Percentiles rank a stretch among this genome's conserved stretches.
Evolutionary conservation across 768 basidiomycete species (phyloP).

Genomic region (Gymnopilus junonius): DNA sequence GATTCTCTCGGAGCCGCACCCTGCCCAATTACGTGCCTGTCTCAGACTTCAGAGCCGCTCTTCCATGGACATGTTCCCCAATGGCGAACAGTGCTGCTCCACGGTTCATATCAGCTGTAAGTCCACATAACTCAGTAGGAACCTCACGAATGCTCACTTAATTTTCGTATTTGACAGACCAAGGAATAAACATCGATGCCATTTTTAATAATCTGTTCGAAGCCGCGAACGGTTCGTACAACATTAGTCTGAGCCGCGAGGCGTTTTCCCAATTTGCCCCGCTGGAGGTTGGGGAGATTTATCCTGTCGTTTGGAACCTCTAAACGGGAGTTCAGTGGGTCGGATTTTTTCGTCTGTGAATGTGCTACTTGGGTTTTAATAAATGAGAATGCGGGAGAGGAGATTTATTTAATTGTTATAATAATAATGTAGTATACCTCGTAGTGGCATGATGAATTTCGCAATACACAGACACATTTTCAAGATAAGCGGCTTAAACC

Average conservation of each 20-base stretch:
- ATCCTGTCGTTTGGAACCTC: slow-evolving; percentile 11
- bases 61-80: slow-evolving; percentile 9
- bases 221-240: slow-evolving; percentile 3
- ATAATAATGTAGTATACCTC: no score
- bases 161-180: neutral
- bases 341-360: no score
- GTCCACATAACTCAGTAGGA: no score
- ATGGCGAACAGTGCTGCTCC: slow-evolving; percentile 10
- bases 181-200: slow-evolving; percentile 8
- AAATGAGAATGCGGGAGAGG: no score
- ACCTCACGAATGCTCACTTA: no score
- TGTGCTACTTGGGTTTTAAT: no score
- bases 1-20: slow-evolving; percentile 11
- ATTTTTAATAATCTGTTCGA: slow-evolving; percentile 10
- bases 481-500: no score
- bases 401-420: no score
- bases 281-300: slow-evolving; percentile 9
- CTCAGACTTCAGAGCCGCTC: slow-evolving; percentile 7
- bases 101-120: slow-evolving; percentile 12
- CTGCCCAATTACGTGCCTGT: slow-evolving; percentile 10
- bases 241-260: slow-evolving; percentile 12
- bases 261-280: slow-evolving; percentile 9
- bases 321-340: no score
- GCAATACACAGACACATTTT: no score
- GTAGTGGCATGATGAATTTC: no score